These are phyloP conservation scores for Daldinia concentrica DNA, from an alignment of 495 filamentous ascomycete genomes.

Conservation along the genomic window DNA sequence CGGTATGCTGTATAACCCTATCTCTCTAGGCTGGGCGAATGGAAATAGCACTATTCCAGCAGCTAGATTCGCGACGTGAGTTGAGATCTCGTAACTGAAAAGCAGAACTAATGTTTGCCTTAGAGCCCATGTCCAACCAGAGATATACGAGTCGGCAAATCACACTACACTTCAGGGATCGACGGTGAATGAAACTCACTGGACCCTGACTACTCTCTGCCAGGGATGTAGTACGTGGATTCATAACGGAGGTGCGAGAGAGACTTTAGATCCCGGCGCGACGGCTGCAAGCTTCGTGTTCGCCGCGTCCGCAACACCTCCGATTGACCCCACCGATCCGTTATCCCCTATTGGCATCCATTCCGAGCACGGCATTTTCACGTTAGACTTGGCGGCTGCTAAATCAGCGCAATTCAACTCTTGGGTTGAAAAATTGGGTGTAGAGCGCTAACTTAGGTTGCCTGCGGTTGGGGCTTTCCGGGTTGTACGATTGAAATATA, in stretches of 20 bases:
- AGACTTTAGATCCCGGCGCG: conserved; percentile 49
- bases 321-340: conserved; percentile 47
- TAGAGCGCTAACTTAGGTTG: background rate
- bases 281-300: conserved; percentile 52
- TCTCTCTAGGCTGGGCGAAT: conserved; percentile 59
- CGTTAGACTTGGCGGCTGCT: conserved; percentile 48
- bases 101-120: conserved; percentile 22
- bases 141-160: conserved; percentile 52
- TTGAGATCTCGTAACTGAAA: background rate
- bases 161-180: conserved; percentile 57
- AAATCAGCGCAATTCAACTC: conserved; percentile 52
- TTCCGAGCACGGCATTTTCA: conserved; percentile 50
- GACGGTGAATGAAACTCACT: conserved; percentile 57
- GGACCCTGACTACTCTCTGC: conserved; percentile 58
- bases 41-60: conserved; percentile 51
- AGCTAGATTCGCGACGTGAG: conserved; percentile 59
- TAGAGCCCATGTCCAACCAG: conserved; percentile 51
- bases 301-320: conserved; percentile 47
- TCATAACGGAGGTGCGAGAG: conserved; percentile 37
- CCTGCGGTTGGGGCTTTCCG: background rate
- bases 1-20: conserved; percentile 60
- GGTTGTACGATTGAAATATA: conserved; percentile 25
- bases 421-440: conserved; percentile 41
- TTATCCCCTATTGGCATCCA: conserved; percentile 54
- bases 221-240: conserved; percentile 55